Conservation (phyloP, 352 stramenopile genomes). For the Globisporangium splendens region DNA sequence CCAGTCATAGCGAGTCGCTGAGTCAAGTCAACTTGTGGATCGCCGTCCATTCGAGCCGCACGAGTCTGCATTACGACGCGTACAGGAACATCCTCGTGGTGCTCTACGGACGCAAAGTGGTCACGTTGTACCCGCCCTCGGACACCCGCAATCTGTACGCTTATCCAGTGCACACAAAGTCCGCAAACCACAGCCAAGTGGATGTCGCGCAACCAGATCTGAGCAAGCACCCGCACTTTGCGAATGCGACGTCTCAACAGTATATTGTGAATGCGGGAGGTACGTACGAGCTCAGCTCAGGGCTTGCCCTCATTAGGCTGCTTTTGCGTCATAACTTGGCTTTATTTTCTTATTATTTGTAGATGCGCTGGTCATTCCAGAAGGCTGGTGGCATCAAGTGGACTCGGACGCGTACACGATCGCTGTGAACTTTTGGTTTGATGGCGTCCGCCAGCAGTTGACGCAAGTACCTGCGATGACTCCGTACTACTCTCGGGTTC, state of each 20-base stretch:
- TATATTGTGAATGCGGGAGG: constrained; percentile 49
- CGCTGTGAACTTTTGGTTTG: constrained; percentile 82
- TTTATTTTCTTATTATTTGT: not conserved
- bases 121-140: constrained; percentile 68
- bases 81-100: constrained; percentile 80
- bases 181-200: constrained; percentile 74
- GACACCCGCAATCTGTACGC: constrained; percentile 51
- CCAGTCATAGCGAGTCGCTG: constrained; percentile 23
- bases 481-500: constrained; percentile 62
- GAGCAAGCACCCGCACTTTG: constrained; percentile 27
- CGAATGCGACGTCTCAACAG: constrained; percentile 17
- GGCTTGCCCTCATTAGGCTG: not conserved
- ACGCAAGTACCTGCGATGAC: constrained; percentile 34
- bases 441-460: constrained; percentile 56
- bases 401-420: constrained; percentile 73
- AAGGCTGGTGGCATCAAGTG: constrained; percentile 87
- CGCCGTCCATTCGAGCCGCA: constrained; percentile 46
- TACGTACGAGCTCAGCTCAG: constrained; percentile 15
- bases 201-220: constrained; percentile 40
- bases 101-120: constrained; percentile 60
- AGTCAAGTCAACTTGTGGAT: constrained; percentile 87
- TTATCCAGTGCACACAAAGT: constrained; percentile 65
- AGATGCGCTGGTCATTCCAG: constrained; percentile 77
- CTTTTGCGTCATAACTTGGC: not conserved
- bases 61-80: constrained; percentile 79